Evolutionary conservation across 116 monocot species (phyloP), one percentile per base, ranked within the genome.

Genomic region (Dioscorea cayenensis): DNA sequence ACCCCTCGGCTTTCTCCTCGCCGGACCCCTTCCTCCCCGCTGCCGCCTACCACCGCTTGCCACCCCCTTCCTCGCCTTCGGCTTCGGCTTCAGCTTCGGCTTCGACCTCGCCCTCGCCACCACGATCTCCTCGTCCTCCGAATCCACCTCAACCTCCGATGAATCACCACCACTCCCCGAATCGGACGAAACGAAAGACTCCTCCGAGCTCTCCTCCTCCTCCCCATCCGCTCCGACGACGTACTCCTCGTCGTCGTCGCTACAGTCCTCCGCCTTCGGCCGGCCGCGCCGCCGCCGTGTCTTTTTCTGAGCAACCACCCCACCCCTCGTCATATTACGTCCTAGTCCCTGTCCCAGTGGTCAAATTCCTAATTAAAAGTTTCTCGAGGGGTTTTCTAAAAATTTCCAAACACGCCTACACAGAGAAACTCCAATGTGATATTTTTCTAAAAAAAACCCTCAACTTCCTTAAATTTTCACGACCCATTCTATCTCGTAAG

Each of bases 231-330:
- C 75, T 8, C 18, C 91, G 4, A 71, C 66, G 11, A 82, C 78
- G 76, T 84, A 84, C 66, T 86, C 89, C 50, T 89, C 86, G 65
- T 82, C 85, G 13, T 80, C 85, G 8, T 72, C 75, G 19, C 74
- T 85, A 49, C 80, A 84, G 22, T 71, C 18, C 77, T 75, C 79
- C 29, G 77, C 78, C 73, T 60, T 9, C 62, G 17, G 48, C 49
- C 66, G 60, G 18, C 66, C 36, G 60, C 65, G 20, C 38, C 62
- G 48, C 68, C 64, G 48, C 18, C 65, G 22, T 7, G 51, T 5
- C 77, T 64, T 74, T 51, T 66, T 80, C 76, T 35, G 71, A 18
- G 51, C 27, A 37, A 55, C 74, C 62, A 67, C 71, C 58, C 65
- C 73, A 9, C 70, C 75, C 29, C 72, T 82, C 62, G 55, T 74